Base-by-base conservation (phyloP, 768 basidiomycete genomes). In the Mrakia frigida region DNA sequence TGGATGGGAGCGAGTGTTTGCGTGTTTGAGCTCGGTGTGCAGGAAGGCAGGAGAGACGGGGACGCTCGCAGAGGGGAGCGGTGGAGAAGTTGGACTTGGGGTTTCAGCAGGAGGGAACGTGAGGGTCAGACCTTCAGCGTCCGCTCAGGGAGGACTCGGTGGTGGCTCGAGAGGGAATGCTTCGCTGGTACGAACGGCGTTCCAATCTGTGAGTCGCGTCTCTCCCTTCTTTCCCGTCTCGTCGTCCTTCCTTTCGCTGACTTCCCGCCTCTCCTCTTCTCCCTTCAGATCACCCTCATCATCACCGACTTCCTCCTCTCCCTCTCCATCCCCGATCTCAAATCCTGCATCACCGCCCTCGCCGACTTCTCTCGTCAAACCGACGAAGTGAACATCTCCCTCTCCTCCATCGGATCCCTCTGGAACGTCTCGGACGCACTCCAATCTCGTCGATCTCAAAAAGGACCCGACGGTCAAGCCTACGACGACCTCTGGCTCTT, bases 371-470 rank as follows among this genome's bases (percentile, higher is more conserved):
- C 95, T 11, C 88, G 90, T 25, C 96, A 98, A 80, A 87, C 89
- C 0, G 84, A 85, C 59, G 97, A 98, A 79, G 95, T 96, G 53
- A 99, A 99, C 80, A 96, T 99, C 74, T 92, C 94, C 1, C 85
- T 99, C 74, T 96, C 96, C n/a, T 68, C 95, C 0, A 93, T 93
- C 76, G 94, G 93, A 73, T 84, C 98, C 3, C 85, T 99, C 6
- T 98, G 96, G 96, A 91, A 92, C 77, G 92, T 99, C 0, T 97
- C 95, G 0, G 96, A 99, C 81, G 91, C 93, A 1, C 92, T 98
- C 50, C 94, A 74, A 21, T 46, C 43, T 33, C 61, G 65, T 50
- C 73, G 73, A 23, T 73, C 63, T 9, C 46, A 50, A 21, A 50
- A 50, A 5, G 63, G 53, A 14, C 41, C 67, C 35, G 67, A 67